Base-by-base conservation (phyloP, 768 basidiomycete genomes). In the Russula vinacea region DNA sequence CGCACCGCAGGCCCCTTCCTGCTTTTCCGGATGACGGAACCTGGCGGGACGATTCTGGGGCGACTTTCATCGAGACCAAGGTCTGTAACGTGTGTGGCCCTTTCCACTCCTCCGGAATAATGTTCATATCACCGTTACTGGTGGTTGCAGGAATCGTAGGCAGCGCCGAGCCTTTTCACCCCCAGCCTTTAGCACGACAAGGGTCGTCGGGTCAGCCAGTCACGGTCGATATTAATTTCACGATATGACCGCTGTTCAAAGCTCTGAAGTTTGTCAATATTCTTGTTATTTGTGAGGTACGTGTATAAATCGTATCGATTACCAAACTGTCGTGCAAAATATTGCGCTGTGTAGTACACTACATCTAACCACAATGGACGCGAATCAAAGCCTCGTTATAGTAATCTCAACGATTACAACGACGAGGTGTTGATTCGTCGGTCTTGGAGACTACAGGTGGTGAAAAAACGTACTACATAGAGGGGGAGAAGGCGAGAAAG, bases 161-260 rank as follows among this genome's bases (percentile, higher is more conserved):
- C 7, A 14, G 5, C 11, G 24, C 13, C 14, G 14, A 11, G 22
- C 22, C 3, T 47, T 5, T 24, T 45, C 22, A 22, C 29, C 22
- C 45, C 19, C n/a, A 22, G 11, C 49, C 49, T 24, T 26, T 26
- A 6, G 47, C 22, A 16, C 10, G 13, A 14, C 11, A 26, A 9
- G 5, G 13, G 13, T 49, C 24, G 47, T 3, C 24, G 22, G 13
- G 22, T 14, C 22, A 49, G 22, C n/a, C 44, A 9, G 19, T 44
- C 19, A 44, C 19, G 19, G 90, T 95, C 39, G 92, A 95, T 68
- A 91, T 94, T 72, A 94, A 96, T 75, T 94, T 95, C 72, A 94
- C 93, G 44, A 91, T 97, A 84, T 98, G 94, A 93, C 95, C 95
- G 1, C 73, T 98, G 56, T 97, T 97, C 81, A 90, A 94, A 73